These are phyloP conservation scores for Fistulina hepatica DNA, from an alignment of 1,284 basidiomycete genomes.

Conservation along the genomic window DNA sequence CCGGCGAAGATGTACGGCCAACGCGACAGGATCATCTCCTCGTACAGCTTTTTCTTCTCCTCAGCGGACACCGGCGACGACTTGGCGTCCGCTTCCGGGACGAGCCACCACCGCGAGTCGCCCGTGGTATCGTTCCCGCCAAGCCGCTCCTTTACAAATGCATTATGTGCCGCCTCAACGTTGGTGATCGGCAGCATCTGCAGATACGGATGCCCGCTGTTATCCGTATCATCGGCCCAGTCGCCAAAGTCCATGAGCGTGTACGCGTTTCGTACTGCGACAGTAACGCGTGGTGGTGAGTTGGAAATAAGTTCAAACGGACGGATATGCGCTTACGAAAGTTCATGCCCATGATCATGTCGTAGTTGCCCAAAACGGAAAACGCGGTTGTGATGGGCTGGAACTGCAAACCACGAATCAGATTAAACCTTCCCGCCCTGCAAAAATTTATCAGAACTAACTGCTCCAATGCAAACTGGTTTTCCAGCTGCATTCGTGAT, in stretches of 20 bases:
- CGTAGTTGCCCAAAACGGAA: slow-evolving; percentile 64
- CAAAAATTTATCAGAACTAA: slow-evolving; percentile 32
- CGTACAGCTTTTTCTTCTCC: slow-evolving; percentile 62
- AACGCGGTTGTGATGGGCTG: slow-evolving; percentile 74
- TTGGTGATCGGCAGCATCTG: slow-evolving; percentile 44
- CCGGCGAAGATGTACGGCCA: slow-evolving; percentile 70
- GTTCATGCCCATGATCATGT: slow-evolving; percentile 73
- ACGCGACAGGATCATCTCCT: slow-evolving; percentile 56
- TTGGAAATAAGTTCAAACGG: slow-evolving; percentile 1
- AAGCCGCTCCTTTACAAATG: slow-evolving; percentile 44
- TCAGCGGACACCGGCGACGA: slow-evolving; percentile 51
- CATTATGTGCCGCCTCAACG: slow-evolving; percentile 32
- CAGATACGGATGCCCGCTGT: slow-evolving; percentile 37
- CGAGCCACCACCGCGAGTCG: slow-evolving; percentile 39
- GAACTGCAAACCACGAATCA: slow-evolving; percentile 40
- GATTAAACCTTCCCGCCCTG: slow-evolving; percentile 1
- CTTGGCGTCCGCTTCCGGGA: slow-evolving; percentile 49
- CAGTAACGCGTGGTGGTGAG: slow-evolving; percentile 3
- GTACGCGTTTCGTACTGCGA: slow-evolving; percentile 57
- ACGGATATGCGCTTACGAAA: slow-evolving; percentile 41
- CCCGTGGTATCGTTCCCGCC: slow-evolving; percentile 36
- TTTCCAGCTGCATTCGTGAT: slow-evolving; percentile 44
- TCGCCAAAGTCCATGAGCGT: slow-evolving; percentile 49
- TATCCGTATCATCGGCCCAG: slow-evolving; percentile 33
- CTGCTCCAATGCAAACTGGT: slow-evolving; percentile 55